Base-by-base conservation (phyloP, 2,329 filamentous ascomycete species). In the Colletotrichum lentis region DNA sequence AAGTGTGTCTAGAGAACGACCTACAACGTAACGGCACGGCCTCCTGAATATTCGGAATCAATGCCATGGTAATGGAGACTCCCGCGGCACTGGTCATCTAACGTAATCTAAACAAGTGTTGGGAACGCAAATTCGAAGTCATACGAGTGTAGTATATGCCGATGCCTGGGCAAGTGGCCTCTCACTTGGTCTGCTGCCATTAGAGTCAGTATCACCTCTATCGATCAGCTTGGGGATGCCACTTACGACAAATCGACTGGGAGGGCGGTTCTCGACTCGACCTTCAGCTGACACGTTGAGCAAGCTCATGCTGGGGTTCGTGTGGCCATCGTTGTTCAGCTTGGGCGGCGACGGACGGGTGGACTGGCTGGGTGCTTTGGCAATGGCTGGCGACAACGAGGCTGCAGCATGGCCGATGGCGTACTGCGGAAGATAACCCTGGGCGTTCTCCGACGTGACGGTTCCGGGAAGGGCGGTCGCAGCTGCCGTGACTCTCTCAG, bases 341-440 rank as follows among this genome's bases (percentile, higher is more conserved):
- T 77, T 81, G 50, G 62, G 63, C 16, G 70, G 69, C 12, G 75
- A 72, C 18, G 62, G 62, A 56, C 78, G 79, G 58, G 76, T 71
- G 50, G 79, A 76, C 35, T 59, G 61, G 27, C 73, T 72, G 27
- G 77, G 75, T 22, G 77, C 72, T 69, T 82, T 82, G 43, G 78
- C 80, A 55, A 82, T 80, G 24, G 80, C 74, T 18, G 83, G 83
- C 11, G 79, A 77, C 22, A 85, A 77, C 54, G 82, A 85, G 24
- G 84, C 84, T 11, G 84, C 82, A 24, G 85, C 85, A 72, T 86
- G 78, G 20, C 85, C 84, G 31, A 58, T 59, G 11, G 79, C 75
- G 64, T 85, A 86, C 39, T 85, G 83, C 18, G 85, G 85, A 53
- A 88, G 75, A 50, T 84, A 80, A n/a, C 84, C 85, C 35, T 82